phyloP scores from a whole-genome alignment of 148 eudicot species.

The Mesembryanthemum crystallinum region DNA sequence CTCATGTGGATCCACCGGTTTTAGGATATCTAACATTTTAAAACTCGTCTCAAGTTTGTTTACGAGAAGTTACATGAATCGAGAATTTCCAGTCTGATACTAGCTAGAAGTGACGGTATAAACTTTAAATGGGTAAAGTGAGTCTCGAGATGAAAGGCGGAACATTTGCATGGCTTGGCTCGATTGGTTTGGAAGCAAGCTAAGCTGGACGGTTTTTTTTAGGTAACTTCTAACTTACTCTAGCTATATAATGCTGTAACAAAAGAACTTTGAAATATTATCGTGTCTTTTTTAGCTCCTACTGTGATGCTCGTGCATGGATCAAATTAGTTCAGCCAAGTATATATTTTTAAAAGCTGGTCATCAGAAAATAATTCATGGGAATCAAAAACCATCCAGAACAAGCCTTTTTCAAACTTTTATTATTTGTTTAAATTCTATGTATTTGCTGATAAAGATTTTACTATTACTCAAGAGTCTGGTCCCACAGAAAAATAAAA shows the following conservation, averaged over 20 bases:
- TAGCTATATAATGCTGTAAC: background rate
- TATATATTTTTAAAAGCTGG: conserved; percentile 11
- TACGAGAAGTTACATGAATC: no score
- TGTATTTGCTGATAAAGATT: background rate
- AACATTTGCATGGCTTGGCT: no score
- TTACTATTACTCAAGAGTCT: background rate
- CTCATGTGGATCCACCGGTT: no score
- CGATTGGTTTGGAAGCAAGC: no score
- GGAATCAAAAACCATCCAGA: conserved; percentile 31
- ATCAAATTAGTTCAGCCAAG: conserved; percentile 19
- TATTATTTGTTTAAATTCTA: background rate
- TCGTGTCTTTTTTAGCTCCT: background rate
- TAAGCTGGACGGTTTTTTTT: no score
- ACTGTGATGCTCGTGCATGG: conserved; percentile 19
- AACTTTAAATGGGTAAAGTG: no score
- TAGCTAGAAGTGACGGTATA: no score
- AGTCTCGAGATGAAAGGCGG: no score
- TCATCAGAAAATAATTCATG: background rate
- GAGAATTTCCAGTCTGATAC: no score
- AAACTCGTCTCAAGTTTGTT: no score
- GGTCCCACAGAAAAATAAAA: conserved; percentile 20
- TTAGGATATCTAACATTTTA: no score
- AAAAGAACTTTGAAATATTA: background rate
- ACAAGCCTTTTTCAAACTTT: conserved; percentile 13
- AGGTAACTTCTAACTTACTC: no score